These are phyloP conservation scores for Sporothrix inflata DNA, from an alignment of 2,329 filamentous ascomycete species.

Conservation along the genomic window DNA sequence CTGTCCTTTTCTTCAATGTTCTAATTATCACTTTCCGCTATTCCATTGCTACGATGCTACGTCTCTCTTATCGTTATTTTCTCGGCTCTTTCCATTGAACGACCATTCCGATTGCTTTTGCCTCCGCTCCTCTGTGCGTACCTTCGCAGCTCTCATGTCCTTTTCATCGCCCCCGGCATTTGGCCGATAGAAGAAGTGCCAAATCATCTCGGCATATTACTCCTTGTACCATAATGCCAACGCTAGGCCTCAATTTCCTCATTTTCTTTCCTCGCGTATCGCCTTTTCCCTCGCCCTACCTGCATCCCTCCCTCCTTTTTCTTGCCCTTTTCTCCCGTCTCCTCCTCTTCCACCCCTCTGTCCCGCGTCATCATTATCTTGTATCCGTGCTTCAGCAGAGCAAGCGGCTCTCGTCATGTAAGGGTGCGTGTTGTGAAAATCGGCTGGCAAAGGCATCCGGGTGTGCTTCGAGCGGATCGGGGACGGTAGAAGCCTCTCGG, in stretches of 20 bases:
- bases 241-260: too few species aligned
- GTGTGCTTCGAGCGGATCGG: too few species aligned
- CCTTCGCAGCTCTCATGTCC: neutral
- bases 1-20: neutral
- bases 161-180: neutral
- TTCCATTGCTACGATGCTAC: neutral
- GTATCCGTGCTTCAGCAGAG: too few species aligned
- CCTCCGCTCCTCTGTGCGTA: neutral
- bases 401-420: too few species aligned
- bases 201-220: neutral
- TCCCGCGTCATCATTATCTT: neutral
- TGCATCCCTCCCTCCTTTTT: too few species aligned
- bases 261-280: too few species aligned
- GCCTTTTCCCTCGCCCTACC: too few species aligned
- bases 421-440: neutral
- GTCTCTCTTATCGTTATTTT: neutral
- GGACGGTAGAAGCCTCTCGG: too few species aligned
- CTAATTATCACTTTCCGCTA: neutral
- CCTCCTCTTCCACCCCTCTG: neutral
- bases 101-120: neutral
- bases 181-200: neutral
- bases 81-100: neutral
- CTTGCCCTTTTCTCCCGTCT: too few species aligned
- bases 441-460: too few species aligned
- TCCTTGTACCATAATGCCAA: neutral